phyloP scores from a whole-genome alignment of 2,329 filamentous ascomycete species.

The Aureobasidium sp. region DNA sequence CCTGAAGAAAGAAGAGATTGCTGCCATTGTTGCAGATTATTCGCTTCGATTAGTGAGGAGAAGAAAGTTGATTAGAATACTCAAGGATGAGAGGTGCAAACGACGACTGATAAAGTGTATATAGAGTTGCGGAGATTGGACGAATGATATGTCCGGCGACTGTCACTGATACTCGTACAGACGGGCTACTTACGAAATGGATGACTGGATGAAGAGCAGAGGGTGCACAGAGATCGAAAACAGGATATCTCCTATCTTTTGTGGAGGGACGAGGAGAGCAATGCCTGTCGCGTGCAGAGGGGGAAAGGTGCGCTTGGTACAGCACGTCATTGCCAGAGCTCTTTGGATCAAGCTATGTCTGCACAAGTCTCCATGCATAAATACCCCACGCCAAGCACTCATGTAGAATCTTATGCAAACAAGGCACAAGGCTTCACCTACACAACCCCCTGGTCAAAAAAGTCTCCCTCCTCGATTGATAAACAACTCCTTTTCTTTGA shows the following conservation, averaged over 20 bases:
- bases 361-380: no score
- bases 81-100: background rate
- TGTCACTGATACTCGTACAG: no score
- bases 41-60: background rate
- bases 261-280: no score
- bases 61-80: no score
- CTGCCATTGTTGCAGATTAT: background rate
- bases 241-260: no score
- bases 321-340: no score
- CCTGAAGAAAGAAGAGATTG: constrained; percentile 16
- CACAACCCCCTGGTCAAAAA: background rate
- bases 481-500: background rate
- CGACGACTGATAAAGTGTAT: background rate
- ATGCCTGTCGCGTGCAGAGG: no score
- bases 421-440: background rate
- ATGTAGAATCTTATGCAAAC: no score
- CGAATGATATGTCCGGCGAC: background rate
- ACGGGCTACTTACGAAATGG: background rate
- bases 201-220: background rate
- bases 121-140: background rate
- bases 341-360: no score
- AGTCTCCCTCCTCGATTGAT: background rate
- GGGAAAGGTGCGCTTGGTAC: no score
- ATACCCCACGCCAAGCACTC: no score
- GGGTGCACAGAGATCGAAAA: no score